phyloP scores from a whole-genome alignment of 768 basidiomycete species.

The Amyloporia xantha region DNA sequence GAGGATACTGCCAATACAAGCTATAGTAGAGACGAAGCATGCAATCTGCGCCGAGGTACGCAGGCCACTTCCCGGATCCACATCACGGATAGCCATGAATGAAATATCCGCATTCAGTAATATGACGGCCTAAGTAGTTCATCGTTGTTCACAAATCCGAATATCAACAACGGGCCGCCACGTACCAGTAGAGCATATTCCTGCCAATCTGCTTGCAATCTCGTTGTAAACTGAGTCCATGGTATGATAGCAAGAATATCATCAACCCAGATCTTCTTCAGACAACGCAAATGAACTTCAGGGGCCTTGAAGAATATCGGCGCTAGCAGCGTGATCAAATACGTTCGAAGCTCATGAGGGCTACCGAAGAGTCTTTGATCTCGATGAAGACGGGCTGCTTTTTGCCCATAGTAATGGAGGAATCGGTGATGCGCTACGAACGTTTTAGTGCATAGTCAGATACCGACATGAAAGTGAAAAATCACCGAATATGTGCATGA shows the following conservation, averaged over 20 bases:
- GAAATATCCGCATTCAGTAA: constrained; percentile 27
- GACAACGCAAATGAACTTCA: constrained; percentile 17
- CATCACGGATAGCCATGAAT: constrained; percentile 28
- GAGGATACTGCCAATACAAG: constrained; percentile 7
- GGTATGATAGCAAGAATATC: constrained; percentile 8
- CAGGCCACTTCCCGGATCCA: constrained; percentile 11
- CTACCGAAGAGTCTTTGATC: constrained; percentile 32
- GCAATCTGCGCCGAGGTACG: constrained; percentile 40
- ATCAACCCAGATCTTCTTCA: constrained; percentile 21
- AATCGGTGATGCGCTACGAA: constrained; percentile 28
- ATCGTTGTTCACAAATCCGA: background rate
- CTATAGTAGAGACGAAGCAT: constrained; percentile 20
- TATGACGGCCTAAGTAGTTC: constrained; percentile 23
- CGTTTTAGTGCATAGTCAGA: constrained; percentile 1
- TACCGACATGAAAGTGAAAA: background rate
- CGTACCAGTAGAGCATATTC: constrained; percentile 20
- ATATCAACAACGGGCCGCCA: background rate
- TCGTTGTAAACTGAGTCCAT: constrained; percentile 19
- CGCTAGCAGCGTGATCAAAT: constrained; percentile 16
- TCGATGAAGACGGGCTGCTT: constrained; percentile 36
- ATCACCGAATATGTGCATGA: constrained; percentile 37
- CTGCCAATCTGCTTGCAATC: constrained; percentile 21
- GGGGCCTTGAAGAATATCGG: constrained; percentile 23
- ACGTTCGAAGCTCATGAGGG: constrained; percentile 7
- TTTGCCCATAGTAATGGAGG: constrained; percentile 41